A percentile compares a stretch with the other conserved stretches of the same genome.
Evolutionary conservation across 805 yeast genomes (phyloP).

Genomic region (Saccharomycopsis fermentans): DNA sequence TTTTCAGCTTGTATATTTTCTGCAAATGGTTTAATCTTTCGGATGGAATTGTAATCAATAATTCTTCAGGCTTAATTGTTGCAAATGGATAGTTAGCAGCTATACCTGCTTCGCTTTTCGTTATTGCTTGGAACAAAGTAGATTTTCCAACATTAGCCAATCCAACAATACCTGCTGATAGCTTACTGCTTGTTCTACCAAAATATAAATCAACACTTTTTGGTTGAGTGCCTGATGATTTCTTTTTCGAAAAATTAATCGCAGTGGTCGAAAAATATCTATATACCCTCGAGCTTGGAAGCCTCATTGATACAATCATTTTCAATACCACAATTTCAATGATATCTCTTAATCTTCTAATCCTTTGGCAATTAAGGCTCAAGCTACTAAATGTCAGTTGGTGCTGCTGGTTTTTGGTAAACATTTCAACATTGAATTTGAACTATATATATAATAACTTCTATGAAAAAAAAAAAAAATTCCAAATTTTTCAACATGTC

Average conservation of each 20-base stretch:
- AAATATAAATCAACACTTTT: constrained; percentile 6
- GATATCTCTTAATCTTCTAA: background rate
- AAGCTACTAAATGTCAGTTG: background rate
- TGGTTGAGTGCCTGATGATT: background rate
- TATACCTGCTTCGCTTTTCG: constrained; percentile 83
- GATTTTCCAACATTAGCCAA: constrained; percentile 85
- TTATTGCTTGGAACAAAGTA: constrained; percentile 94
- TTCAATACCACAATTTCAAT: too few species aligned
- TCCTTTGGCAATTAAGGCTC: background rate
- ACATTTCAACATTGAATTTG: background rate
- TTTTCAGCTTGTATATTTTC: constrained; percentile 48
- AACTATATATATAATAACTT: background rate
- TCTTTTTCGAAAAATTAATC: background rate
- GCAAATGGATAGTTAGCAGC: constrained; percentile 99
- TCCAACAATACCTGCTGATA: constrained; percentile 60
- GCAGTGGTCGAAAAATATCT: background rate
- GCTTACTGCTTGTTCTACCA: constrained; percentile 16
- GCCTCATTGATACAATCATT: background rate
- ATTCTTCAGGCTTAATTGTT: constrained; percentile 96
- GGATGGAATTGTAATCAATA: constrained; percentile 63
- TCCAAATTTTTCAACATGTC: background rate
- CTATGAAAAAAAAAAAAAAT: background rate
- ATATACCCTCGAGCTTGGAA: background rate
- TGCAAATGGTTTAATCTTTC: constrained; percentile 46
- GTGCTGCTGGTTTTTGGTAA: background rate